Evolutionary conservation across 805 yeast genomes (phyloP), one percentile per base, ranked within the genome.

Genomic region (Kazachstania kunashirensis): DNA sequence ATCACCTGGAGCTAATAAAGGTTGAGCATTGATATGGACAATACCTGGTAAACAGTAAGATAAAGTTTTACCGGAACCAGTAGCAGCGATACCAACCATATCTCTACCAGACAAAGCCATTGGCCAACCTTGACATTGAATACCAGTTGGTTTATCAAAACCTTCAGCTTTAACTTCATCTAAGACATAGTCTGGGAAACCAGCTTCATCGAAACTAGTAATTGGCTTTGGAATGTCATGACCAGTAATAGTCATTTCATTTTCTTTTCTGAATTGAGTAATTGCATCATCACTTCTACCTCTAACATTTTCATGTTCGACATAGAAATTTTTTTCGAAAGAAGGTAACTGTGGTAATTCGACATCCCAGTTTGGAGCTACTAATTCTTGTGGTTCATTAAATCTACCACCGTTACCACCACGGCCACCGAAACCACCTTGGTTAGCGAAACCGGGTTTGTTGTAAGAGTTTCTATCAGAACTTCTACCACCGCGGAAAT

Each of bases 41-140:
- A 92, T 92, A 48, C 92, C 82, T 48, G 98, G 98, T 58, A 92
- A 72, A 71, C 96, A 85, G 73, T 89, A 92, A 29, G 96, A 84
- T 53, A 92, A 72, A 45, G 98, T 92, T 73, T 92, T 92, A 73
- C 98, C 98, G 39, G 96, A 88, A 67, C 98, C 98, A 49, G 98
- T 92, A 50, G 96, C 82, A 40, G 98, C 97, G 62, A 92, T 81
- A 73, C 98, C 98, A 65, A 92, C 84, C 89, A 92, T 82, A 63
- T 92, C 97, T 69, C 97, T 84, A 71, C 98, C 98, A 53, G 89
- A 78, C 41, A 88, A 71, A 57, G 98, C 98, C 98, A 92, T 92
- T 46, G 98, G 98, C 98, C 98, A 92, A 70, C 98, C 98, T 71
- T 92, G 98, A 66, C 96, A 85, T 70, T 92, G 98, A 57, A 92